Percentiles rank a stretch among this genome's conserved stretches.
These are phyloP conservation scores for Eragrostis nindensis DNA, from an alignment of 176 grass and related monocot genomes.

Conservation along the genomic window DNA sequence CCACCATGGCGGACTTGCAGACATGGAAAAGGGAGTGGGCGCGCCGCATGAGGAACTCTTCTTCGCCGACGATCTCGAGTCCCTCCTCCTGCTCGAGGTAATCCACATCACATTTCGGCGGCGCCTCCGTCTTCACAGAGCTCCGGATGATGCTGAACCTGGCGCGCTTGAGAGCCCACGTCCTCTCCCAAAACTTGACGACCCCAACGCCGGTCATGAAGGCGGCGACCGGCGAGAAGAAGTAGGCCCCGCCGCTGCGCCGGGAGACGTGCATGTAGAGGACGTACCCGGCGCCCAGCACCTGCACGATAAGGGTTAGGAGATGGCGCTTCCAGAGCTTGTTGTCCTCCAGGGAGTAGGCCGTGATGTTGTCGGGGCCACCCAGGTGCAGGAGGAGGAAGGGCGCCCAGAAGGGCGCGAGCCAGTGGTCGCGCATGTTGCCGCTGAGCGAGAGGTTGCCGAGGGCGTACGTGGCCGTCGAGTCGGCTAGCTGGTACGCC, in stretches of 20 bases:
- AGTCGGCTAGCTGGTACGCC: not conserved
- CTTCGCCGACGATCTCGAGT: not conserved
- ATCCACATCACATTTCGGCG: too few species aligned
- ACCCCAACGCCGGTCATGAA: too few species aligned
- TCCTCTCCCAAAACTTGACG: not conserved
- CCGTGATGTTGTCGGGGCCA: not conserved
- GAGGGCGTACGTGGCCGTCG: not conserved
- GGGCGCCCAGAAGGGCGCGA: not conserved
- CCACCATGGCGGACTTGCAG: constrained; percentile 16
- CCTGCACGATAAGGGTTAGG: too few species aligned
- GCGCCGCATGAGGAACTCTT: not conserved
- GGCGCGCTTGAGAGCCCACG: not conserved
- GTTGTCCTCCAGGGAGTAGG: not conserved
- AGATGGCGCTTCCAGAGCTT: not conserved
- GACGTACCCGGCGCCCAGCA: too few species aligned
- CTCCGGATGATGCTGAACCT: constrained; percentile 9
- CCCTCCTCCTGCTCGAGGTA: not conserved
- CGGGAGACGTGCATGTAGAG: too few species aligned
- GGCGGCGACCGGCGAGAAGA: too few species aligned
- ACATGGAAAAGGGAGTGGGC: not conserved
- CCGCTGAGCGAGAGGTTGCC: not conserved
- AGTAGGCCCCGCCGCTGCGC: too few species aligned
- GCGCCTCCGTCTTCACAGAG: not conserved
- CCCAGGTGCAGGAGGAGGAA: not conserved
- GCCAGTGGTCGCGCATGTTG: not conserved